phyloP scores from a whole-genome alignment of 306 rosid genomes.

The Geum urbanum region DNA sequence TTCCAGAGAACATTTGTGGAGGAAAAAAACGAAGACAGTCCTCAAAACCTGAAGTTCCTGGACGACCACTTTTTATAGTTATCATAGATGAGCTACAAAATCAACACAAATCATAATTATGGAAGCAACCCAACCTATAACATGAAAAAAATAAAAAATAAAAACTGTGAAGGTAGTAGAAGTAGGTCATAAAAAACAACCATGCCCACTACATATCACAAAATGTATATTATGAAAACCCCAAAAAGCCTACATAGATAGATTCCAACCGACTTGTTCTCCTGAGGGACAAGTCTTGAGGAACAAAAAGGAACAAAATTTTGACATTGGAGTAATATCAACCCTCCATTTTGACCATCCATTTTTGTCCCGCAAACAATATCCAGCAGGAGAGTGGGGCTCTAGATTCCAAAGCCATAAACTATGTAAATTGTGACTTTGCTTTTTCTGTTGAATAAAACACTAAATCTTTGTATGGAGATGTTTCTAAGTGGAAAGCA shows the following conservation, averaged over 20 bases:
- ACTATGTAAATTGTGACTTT: too few species aligned
- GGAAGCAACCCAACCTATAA: constrained; percentile 3
- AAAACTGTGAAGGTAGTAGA: constrained; percentile 1
- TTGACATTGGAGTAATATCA: too few species aligned
- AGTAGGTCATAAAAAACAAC: neutral
- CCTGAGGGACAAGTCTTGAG: too few species aligned
- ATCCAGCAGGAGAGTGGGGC: too few species aligned
- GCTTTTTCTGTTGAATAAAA: too few species aligned
- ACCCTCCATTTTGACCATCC: too few species aligned
- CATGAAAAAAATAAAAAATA: constrained; percentile 25
- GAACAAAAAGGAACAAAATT: too few species aligned
- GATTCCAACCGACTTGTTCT: too few species aligned
- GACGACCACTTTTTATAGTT: constrained; percentile 71
- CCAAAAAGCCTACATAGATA: neutral
- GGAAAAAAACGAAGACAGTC: constrained; percentile 90
- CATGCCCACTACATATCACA: neutral
- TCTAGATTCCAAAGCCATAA: too few species aligned
- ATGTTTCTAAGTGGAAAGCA: too few species aligned
- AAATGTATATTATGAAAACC: neutral
- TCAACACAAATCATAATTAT: constrained; percentile 27
- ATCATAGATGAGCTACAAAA: constrained; percentile 84
- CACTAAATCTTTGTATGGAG: too few species aligned
- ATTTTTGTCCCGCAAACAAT: too few species aligned
- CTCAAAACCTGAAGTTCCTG: constrained; percentile 96
- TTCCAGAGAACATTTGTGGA: constrained; percentile 85